Percentiles rank a stretch among this genome's conserved stretches.
phyloP scores from a whole-genome alignment of 140 eudicot genomes.

The Senecio squalidus region DNA sequence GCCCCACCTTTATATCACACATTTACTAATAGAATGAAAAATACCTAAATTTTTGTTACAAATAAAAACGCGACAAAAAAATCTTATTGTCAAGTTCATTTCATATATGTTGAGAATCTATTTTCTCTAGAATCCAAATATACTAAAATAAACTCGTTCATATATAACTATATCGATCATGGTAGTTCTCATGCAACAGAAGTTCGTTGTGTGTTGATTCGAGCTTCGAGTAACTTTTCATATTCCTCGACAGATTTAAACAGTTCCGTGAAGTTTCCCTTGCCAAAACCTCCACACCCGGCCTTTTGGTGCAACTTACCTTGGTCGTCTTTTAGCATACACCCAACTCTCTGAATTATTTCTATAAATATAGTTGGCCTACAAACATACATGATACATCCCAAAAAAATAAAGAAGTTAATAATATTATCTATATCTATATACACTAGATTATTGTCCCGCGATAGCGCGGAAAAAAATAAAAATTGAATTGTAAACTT shows the following conservation, averaged over 20 bases:
- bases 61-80: too few species aligned
- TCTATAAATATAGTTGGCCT: slow-evolving; percentile 84
- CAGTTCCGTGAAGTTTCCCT: slow-evolving; percentile 79
- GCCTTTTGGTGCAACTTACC: slow-evolving; percentile 72
- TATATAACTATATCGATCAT: too few species aligned
- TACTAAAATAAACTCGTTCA: too few species aligned
- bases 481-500: too few species aligned
- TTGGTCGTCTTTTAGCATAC: slow-evolving; percentile 60
- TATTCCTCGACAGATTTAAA: slow-evolving; percentile 75
- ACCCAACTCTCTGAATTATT: slow-evolving; percentile 81
- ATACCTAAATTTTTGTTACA: too few species aligned
- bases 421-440: too few species aligned
- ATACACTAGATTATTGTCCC: too few species aligned
- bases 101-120: slow-evolving; percentile 11
- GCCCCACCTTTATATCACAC: too few species aligned
- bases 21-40: too few species aligned
- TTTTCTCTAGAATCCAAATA: background rate
- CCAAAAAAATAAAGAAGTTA: too few species aligned
- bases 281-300: slow-evolving; percentile 90
- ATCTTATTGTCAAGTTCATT: slow-evolving; percentile 3
- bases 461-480: too few species aligned
- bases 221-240: slow-evolving; percentile 67
- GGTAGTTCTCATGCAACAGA: background rate
- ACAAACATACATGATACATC: too few species aligned
- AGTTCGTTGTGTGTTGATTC: slow-evolving; percentile 8